Conservation (phyloP, 1,284 basidiomycete genomes). For the Cutaneotrichosporon spelunceum region DNA sequence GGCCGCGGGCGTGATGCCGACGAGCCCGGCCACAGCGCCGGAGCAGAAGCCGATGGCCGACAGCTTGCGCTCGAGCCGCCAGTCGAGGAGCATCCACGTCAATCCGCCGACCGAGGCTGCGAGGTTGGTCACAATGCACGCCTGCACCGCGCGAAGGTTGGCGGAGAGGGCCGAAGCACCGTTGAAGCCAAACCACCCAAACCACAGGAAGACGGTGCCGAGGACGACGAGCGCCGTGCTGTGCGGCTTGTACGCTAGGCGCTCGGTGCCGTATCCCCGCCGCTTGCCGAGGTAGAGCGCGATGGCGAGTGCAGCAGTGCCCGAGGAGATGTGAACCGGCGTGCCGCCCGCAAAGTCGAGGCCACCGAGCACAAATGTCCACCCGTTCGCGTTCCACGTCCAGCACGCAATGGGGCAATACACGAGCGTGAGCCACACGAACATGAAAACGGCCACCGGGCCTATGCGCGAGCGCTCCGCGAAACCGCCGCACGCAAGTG, state of each 20-base stretch:
- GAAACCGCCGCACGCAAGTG: slow-evolving; percentile 81
- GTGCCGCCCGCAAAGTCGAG: slow-evolving; percentile 95
- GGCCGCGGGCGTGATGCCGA: slow-evolving; percentile 79
- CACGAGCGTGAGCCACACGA: slow-evolving; percentile 87
- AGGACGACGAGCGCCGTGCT: slow-evolving; percentile 85
- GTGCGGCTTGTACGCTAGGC: slow-evolving; percentile 77
- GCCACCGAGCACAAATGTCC: slow-evolving; percentile 73
- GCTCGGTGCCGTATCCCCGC: slow-evolving; percentile 87
- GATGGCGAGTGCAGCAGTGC: slow-evolving; percentile 86
- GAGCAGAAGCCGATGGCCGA: slow-evolving; percentile 94
- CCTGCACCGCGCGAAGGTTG: slow-evolving; percentile 82
- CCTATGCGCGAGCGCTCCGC: slow-evolving; percentile 87
- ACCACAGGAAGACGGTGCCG: slow-evolving; percentile 93
- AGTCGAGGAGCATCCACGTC: slow-evolving; percentile 96
- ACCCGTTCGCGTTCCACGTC: slow-evolving; percentile 90
- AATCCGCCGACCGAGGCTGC: slow-evolving; percentile 80
- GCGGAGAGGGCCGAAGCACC: slow-evolving; percentile 66
- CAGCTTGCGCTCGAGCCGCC: slow-evolving; percentile 87
- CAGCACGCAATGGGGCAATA: slow-evolving; percentile 91
- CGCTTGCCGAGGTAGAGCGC: slow-evolving; percentile 85
- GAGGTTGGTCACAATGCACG: slow-evolving; percentile 89
- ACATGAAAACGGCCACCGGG: slow-evolving; percentile 82
- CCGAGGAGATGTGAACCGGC: slow-evolving; percentile 87
- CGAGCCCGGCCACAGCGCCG: slow-evolving; percentile 84
- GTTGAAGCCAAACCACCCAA: slow-evolving; percentile 97